Evolutionary conservation across 257 asterid species (phyloP).

Genomic region (Jasminum sambac): DNA sequence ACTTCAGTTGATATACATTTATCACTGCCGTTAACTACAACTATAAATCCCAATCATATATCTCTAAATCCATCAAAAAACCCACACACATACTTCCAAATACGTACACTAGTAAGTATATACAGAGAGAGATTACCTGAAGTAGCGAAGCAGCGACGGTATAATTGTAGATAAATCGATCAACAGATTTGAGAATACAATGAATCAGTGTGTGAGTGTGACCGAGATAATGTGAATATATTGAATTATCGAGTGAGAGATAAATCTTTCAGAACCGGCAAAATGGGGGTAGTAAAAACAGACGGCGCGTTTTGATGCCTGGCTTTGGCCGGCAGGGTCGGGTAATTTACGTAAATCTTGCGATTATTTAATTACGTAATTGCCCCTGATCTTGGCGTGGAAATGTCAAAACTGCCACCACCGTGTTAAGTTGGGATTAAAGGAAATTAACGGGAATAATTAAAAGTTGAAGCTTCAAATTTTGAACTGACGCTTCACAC

Average conservation of each 20-base stretch:
- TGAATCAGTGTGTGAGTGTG: slow-evolving; percentile 1
- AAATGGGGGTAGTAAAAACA: slow-evolving; percentile 26
- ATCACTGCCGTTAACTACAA: slow-evolving; percentile 26
- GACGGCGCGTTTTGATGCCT: slow-evolving; percentile 51
- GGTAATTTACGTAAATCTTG: slow-evolving; percentile 39
- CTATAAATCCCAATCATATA: slow-evolving; percentile 17
- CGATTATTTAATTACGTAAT: slow-evolving; percentile 14
- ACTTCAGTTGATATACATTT: neutral
- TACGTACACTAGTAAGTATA: neutral
- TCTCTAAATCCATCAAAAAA: neutral
- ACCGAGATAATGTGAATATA: neutral
- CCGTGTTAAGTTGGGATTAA: neutral
- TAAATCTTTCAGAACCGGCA: slow-evolving; percentile 46
- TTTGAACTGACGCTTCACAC: slow-evolving; percentile 42
- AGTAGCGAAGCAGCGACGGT: slow-evolving; percentile 27
- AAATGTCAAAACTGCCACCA: slow-evolving; percentile 24
- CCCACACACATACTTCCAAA: neutral
- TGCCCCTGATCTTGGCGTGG: slow-evolving; percentile 27
- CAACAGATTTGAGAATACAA: slow-evolving; percentile 5
- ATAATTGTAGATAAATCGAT: slow-evolving; percentile 18
- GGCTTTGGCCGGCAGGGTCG: slow-evolving; percentile 51
- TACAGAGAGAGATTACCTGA: slow-evolving; percentile 18
- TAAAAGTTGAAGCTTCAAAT: slow-evolving; percentile 31
- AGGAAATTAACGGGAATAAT: slow-evolving; percentile 9
- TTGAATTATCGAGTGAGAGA: neutral